Evolutionary conservation across 2,329 filamentous ascomycete species (phyloP).

Genomic region (Exophiala oligosperma): DNA sequence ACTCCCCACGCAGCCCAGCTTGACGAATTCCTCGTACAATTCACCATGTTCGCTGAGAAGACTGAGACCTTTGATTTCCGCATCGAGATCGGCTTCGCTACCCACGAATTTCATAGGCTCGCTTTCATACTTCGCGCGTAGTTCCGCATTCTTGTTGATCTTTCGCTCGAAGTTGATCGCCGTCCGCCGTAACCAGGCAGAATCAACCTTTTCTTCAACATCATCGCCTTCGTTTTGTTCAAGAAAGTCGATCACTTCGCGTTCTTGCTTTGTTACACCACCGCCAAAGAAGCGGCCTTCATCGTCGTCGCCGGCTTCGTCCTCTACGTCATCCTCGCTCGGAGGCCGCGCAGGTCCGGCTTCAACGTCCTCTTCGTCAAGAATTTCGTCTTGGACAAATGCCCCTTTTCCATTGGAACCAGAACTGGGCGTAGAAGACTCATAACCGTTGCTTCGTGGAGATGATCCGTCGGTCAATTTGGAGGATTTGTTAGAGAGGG

Average conservation of each 20-base stretch:
- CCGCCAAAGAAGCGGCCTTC: constrained; percentile 95
- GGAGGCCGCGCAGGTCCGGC: constrained; percentile 57
- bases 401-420: constrained; percentile 13
- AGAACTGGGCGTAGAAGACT: constrained; percentile 6
- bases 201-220: constrained; percentile 66
- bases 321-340: constrained; percentile 50
- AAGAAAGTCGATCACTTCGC: constrained; percentile 83
- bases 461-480: constrained; percentile 27
- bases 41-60: constrained; percentile 84
- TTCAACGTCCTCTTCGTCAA: constrained; percentile 47
- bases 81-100: constrained; percentile 85
- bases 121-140: constrained; percentile 79
- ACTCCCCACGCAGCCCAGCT: constrained; percentile 69
- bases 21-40: constrained; percentile 77
- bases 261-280: constrained; percentile 78
- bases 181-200: constrained; percentile 77
- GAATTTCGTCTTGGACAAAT: constrained; percentile 24
- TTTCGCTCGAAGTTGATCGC: constrained; percentile 84
- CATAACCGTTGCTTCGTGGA: constrained; percentile 19
- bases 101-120: constrained; percentile 70
- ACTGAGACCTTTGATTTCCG: constrained; percentile 81
- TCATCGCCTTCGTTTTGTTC: constrained; percentile 64
- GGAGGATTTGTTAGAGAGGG: constrained; percentile 28
- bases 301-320: constrained; percentile 70
- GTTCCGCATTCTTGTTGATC: constrained; percentile 85